Percentiles rank a stretch among this genome's conserved stretches.
phyloP scores from a whole-genome alignment of 2,329 filamentous ascomycete species.

The Claviceps arundinis region DNA sequence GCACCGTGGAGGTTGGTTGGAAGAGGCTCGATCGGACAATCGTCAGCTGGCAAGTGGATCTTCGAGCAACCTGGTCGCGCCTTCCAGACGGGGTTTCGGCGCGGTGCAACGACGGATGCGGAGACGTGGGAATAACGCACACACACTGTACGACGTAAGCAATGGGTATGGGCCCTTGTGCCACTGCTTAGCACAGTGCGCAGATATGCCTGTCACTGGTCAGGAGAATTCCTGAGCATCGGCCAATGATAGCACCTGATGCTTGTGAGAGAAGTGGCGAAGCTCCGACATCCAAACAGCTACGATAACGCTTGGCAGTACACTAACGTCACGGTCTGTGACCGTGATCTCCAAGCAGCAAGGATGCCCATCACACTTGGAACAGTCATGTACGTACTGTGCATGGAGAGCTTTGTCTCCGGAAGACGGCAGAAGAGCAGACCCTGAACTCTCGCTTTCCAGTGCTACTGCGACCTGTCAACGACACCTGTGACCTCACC shows the following conservation, averaged over 20 bases:
- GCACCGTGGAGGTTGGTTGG: conserved; percentile 6
- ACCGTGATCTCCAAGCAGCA: background rate
- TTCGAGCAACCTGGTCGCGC: conserved; percentile 1
- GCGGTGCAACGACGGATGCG: background rate
- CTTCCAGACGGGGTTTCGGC: background rate
- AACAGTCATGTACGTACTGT: background rate
- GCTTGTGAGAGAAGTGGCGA: conserved; percentile 17
- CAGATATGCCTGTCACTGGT: background rate
- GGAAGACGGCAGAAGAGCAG: background rate
- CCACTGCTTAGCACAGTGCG: background rate
- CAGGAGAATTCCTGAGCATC: background rate
- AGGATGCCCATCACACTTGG: background rate
- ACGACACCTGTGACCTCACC: background rate
- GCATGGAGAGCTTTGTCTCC: background rate
- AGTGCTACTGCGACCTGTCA: background rate
- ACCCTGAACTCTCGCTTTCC: background rate
- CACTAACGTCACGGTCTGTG: background rate
- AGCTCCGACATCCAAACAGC: conserved; percentile 3
- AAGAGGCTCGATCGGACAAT: conserved; percentile 5
- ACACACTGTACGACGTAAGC: background rate
- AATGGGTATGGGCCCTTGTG: background rate
- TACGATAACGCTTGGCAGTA: background rate
- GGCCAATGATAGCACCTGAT: background rate
- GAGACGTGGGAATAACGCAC: background rate
- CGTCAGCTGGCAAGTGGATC: conserved; percentile 4